Conservation (phyloP, 495 filamentous ascomycete species). For the Thermothielavioides terrestris region DNA sequence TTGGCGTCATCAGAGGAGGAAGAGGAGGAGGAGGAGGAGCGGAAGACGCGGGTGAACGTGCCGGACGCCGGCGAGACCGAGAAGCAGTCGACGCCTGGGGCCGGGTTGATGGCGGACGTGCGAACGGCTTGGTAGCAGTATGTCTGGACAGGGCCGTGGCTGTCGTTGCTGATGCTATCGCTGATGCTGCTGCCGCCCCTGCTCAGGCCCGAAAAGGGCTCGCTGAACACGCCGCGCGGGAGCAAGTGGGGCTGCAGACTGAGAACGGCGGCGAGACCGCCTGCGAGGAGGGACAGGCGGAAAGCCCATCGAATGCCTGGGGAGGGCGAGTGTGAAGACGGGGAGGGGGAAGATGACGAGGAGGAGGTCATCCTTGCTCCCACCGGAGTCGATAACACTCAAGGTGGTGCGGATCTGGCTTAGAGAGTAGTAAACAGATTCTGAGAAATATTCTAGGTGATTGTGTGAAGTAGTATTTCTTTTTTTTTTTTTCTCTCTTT, state of each 20-base stretch:
- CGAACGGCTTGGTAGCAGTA: conserved; percentile 36
- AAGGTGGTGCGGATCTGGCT: background rate
- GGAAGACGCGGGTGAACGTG: conserved; percentile 27
- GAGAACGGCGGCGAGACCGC: conserved; percentile 14
- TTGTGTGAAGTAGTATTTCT: too few relatives aligned
- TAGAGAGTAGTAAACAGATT: too few relatives aligned
- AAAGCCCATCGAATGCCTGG: conserved; percentile 9
- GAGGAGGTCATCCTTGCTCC: background rate
- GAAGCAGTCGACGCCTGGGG: conserved; percentile 32
- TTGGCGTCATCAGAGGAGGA: too few relatives aligned
- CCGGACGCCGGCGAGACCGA: conserved; percentile 26
- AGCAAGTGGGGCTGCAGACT: background rate
- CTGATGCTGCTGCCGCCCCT: background rate
- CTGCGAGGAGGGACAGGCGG: conserved; percentile 17
- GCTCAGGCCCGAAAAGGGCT: background rate
- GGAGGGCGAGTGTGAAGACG: too few relatives aligned
- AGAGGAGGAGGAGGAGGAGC: background rate
- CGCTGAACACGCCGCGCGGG: background rate
- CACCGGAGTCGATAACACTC: too few relatives aligned
- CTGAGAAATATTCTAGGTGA: too few relatives aligned
- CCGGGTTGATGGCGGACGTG: conserved; percentile 19
- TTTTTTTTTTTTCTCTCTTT: background rate
- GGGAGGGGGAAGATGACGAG: background rate
- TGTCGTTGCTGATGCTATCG: background rate
- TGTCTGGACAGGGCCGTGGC: conserved; percentile 15